Evolutionary conservation across 2,329 filamentous ascomycete species (phyloP).

Genomic region (Parascedosporium putredinis): DNA sequence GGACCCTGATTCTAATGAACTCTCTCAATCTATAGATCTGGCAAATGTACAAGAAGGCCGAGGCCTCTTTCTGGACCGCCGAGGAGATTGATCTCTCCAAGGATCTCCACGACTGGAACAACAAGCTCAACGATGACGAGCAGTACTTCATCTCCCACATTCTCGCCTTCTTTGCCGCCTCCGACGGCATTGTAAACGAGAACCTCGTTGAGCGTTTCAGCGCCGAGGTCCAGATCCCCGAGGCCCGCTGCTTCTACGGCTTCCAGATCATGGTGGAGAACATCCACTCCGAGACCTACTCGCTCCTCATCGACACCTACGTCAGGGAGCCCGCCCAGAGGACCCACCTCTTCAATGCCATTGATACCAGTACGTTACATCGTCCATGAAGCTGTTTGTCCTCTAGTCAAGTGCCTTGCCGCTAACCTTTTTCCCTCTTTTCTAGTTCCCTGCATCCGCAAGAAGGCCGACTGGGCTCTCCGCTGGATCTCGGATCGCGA

Average conservation of each 20-base stretch:
- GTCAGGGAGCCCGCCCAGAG: conserved; percentile 96
- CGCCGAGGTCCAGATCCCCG: conserved; percentile 89
- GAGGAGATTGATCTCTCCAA: conserved; percentile 99
- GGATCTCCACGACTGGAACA: conserved; percentile 98
- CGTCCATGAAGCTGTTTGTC: too few relatives aligned
- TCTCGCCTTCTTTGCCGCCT: conserved; percentile 96
- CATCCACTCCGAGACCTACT: conserved; percentile 99
- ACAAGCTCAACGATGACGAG: conserved; percentile 92
- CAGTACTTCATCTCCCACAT: conserved; percentile 98
- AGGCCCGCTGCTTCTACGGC: conserved; percentile 98
- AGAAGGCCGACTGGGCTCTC: conserved; percentile 97
- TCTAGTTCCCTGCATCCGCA: conserved; percentile 85
- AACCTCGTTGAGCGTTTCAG: conserved; percentile 98
- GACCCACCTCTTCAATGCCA: conserved; percentile 92
- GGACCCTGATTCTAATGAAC: background rate
- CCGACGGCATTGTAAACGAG: conserved; percentile 98
- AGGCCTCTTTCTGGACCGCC: conserved; percentile 99
- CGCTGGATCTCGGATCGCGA: conserved; percentile 89
- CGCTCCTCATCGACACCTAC: conserved; percentile 96
- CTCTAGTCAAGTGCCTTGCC: too few relatives aligned
- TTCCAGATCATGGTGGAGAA: conserved; percentile 99
- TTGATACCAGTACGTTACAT: conserved; percentile 91
- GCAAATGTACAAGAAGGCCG: conserved; percentile 99
- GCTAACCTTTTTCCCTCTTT: conserved; percentile 5
- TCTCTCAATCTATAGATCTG: conserved; percentile 58